Conservation (phyloP, 1,139 yeast genomes). For the Suhomyces anneliseae region DNA sequence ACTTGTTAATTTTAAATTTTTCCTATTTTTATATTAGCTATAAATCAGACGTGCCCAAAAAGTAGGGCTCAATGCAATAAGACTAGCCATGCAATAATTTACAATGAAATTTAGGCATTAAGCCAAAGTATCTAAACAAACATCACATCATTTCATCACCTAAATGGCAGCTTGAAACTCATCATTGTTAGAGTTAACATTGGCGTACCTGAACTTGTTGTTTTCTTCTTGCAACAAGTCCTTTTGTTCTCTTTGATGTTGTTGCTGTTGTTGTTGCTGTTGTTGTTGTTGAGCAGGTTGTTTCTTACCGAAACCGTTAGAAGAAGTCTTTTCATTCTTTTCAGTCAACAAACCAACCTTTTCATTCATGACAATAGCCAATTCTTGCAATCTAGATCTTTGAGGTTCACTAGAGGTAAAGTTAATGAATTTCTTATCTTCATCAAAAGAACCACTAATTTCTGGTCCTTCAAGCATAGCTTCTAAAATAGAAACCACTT, state of each 20-base stretch:
- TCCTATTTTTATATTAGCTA: slow-evolving; percentile 9
- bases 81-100: slow-evolving; percentile 12
- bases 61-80: slow-evolving; percentile 5
- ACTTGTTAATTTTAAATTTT: no score
- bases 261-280: slow-evolving; percentile 28
- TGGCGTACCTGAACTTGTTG: slow-evolving; percentile 48
- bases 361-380: slow-evolving; percentile 85
- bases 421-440: slow-evolving; percentile 59
- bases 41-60: neutral
- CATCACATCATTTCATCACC: slow-evolving; percentile 1
- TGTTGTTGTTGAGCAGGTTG: slow-evolving; percentile 37
- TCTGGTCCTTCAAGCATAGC: slow-evolving; percentile 79
- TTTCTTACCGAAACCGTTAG: slow-evolving; percentile 64
- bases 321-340: slow-evolving; percentile 80
- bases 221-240: slow-evolving; percentile 37
- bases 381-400: slow-evolving; percentile 81
- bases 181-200: slow-evolving; percentile 47
- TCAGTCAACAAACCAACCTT: slow-evolving; percentile 80
- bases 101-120: slow-evolving; percentile 6
- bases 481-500: slow-evolving; percentile 63
- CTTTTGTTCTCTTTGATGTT: slow-evolving; percentile 35
- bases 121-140: slow-evolving; percentile 1
- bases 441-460: slow-evolving; percentile 59
- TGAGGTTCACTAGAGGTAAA: slow-evolving; percentile 73
- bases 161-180: slow-evolving; percentile 43